phyloP scores from a whole-genome alignment of 1,284 basidiomycete genomes.

The Heimioporus retisporus region DNA sequence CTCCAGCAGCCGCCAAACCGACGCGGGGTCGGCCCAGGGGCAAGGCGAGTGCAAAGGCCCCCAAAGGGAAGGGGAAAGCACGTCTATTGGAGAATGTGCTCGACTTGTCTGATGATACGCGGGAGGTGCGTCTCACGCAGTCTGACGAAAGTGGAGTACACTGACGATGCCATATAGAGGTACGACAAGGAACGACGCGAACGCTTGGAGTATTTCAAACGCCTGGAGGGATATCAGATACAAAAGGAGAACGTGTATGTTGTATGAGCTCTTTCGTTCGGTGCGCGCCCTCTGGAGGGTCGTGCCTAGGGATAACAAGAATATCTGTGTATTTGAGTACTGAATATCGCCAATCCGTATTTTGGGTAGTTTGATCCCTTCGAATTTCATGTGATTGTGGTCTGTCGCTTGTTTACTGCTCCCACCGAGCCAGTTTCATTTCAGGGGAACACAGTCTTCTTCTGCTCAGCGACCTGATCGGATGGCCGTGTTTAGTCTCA shows the following conservation, averaged over 20 bases:
- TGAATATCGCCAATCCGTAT: too few species aligned
- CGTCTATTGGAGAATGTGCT: slow-evolving; percentile 35
- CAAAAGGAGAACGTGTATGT: slow-evolving; percentile 71
- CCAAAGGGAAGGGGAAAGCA: slow-evolving; percentile 41
- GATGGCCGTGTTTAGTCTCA: too few species aligned
- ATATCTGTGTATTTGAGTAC: too few species aligned
- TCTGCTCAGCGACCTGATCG: too few species aligned
- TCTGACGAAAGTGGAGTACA: not conserved
- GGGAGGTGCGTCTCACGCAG: slow-evolving; percentile 32
- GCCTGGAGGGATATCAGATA: slow-evolving; percentile 61
- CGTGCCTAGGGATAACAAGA: too few species aligned
- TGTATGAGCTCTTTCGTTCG: slow-evolving; percentile 48
- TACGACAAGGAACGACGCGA: slow-evolving; percentile 58
- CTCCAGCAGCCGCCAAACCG: slow-evolving; percentile 20
- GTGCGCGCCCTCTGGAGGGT: not conserved
- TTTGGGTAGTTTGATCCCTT: too few species aligned
- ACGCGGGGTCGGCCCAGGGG: slow-evolving; percentile 31
- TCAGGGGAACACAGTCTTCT: too few species aligned
- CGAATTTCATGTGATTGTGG: too few species aligned
- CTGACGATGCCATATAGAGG: slow-evolving; percentile 42
- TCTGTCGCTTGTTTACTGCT: too few species aligned
- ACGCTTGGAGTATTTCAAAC: slow-evolving; percentile 64
- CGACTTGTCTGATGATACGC: slow-evolving; percentile 42
- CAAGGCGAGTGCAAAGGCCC: slow-evolving; percentile 18
- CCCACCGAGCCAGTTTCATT: too few species aligned